These are phyloP conservation scores for Fusarium coffeatum DNA, from an alignment of 2,329 filamentous ascomycete genomes.

Conservation along the genomic window DNA sequence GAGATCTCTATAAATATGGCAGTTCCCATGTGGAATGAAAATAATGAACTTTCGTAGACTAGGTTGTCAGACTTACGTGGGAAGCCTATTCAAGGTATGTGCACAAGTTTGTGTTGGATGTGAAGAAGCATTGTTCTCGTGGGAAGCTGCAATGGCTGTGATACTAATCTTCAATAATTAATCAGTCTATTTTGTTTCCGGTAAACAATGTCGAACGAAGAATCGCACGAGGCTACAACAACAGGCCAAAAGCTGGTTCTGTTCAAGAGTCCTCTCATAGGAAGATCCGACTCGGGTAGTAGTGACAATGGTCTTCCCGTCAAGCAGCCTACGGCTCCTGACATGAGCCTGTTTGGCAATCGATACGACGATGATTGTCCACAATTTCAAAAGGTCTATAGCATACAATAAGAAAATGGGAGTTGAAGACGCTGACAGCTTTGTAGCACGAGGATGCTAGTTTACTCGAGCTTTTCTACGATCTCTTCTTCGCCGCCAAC, in stretches of 20 bases:
- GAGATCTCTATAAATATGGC: conserved; percentile 1
- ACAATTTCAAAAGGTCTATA: conserved; percentile 44
- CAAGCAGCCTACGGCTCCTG: conserved; percentile 14
- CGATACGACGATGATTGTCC: conserved; percentile 41
- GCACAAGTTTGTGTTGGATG: background rate
- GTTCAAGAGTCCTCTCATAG: conserved; percentile 49
- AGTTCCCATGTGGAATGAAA: background rate
- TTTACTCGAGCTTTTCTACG: conserved; percentile 54
- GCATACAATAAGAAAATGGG: background rate
- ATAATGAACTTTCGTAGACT: background rate
- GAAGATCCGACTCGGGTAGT: conserved; percentile 23
- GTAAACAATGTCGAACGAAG: conserved; percentile 33
- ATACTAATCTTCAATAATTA: background rate
- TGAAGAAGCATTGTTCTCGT: background rate
- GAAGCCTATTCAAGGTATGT: background rate
- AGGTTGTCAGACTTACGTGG: background rate
- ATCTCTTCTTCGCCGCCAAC: conserved; percentile 66
- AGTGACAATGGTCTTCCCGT: conserved; percentile 10
- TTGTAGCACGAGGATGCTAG: conserved; percentile 52
- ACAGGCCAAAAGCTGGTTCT: conserved; percentile 47
- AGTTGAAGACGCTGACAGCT: background rate
- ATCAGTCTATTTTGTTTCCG: background rate
- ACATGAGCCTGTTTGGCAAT: conserved; percentile 43
- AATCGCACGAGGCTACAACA: conserved; percentile 2
- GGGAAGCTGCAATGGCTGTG: no score